A percentile compares a stretch with the other conserved stretches of the same genome.
These are phyloP conservation scores for Dittrichia graveolens DNA, from an alignment of 129 eudicot genomes.

Conservation along the genomic window DNA sequence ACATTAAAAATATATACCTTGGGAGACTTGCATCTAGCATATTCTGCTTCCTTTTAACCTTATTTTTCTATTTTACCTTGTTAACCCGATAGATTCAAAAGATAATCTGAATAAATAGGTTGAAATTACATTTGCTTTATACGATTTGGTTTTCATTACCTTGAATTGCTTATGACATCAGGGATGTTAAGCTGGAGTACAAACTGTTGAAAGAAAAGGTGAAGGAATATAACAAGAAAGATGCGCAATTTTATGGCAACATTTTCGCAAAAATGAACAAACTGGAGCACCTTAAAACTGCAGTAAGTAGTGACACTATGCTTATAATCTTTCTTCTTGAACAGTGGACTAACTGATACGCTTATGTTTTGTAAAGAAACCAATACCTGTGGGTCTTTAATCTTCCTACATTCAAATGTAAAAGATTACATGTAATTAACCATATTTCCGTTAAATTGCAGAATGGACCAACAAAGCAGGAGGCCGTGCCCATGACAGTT, in stretches of 20 bases:
- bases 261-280: constrained; percentile 40
- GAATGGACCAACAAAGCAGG: constrained; percentile 34
- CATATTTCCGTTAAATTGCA: background rate
- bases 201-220: constrained; percentile 49
- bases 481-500: constrained; percentile 26
- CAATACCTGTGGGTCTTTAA: background rate
- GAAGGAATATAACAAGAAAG: constrained; percentile 48
- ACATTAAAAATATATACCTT: too few species aligned
- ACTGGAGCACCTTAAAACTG: constrained; percentile 43
- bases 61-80: too few species aligned
- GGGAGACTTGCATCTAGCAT: too few species aligned
- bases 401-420: background rate
- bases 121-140: background rate
- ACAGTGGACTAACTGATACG: background rate
- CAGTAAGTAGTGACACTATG: constrained; percentile 32
- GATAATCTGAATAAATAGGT: background rate
- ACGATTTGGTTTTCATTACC: constrained; percentile 13
- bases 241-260: constrained; percentile 38
- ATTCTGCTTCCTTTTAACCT: too few species aligned
- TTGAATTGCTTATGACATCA: constrained; percentile 9
- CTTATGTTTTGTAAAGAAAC: background rate
- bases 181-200: constrained; percentile 54
- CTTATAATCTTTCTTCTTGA: background rate
- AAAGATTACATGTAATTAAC: constrained; percentile 14
- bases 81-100: background rate